Evolutionary conservation across 2,329 filamentous ascomycete genomes (phyloP).

Genomic region (Colletotrichum destructivum): DNA sequence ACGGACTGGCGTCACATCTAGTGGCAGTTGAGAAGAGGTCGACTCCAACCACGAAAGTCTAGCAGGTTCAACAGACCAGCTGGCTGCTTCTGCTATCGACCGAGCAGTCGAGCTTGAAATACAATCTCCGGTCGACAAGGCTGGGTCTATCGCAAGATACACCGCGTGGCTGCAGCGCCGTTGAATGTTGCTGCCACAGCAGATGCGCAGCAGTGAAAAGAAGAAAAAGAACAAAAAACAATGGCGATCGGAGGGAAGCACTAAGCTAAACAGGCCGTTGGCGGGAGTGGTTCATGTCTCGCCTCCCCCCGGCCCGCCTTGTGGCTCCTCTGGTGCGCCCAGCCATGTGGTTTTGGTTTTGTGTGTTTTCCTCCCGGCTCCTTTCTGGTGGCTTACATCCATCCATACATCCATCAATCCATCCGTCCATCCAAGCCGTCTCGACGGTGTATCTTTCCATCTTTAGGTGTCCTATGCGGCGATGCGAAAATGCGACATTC

Average conservation of each 20-base stretch:
- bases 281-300: conserved; percentile 6
- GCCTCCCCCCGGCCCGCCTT: conserved; percentile 29
- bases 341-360: conserved; percentile 38
- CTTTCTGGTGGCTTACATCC: conserved; percentile 30
- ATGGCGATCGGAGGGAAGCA: conserved; percentile 24
- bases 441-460: conserved; percentile 25
- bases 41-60: conserved; percentile 32
- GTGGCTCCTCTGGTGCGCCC: conserved; percentile 34
- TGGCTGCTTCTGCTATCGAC: background rate
- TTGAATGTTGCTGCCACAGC: conserved; percentile 32
- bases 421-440: background rate
- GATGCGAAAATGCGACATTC: conserved; percentile 10
- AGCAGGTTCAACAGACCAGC: conserved; percentile 7
- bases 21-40: conserved; percentile 20
- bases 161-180: conserved; percentile 38
- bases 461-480: background rate
- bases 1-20: conserved; percentile 40
- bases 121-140: conserved; percentile 24
- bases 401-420: too few species aligned
- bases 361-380: background rate
- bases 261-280: conserved; percentile 19
- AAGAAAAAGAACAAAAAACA: conserved; percentile 13
- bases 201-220: conserved; percentile 1
- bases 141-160: conserved; percentile 8
- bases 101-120: background rate